These are phyloP conservation scores for Friedmanniomyces endolithicus DNA, from an alignment of 495 filamentous ascomycete genomes.

Conservation along the genomic window DNA sequence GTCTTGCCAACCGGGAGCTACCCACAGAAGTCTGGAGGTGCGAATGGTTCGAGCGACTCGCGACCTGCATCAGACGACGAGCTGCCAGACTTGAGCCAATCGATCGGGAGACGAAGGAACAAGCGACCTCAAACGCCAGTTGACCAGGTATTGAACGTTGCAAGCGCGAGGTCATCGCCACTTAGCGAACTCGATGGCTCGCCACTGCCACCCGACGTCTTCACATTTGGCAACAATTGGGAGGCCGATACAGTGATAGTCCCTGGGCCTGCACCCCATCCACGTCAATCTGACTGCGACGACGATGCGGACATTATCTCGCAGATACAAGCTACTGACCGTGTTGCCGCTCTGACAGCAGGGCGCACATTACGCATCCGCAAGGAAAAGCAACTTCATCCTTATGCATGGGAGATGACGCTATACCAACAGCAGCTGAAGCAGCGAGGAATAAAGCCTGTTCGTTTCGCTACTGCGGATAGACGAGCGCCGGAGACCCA, in stretches of 20 bases:
- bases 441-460: conserved; percentile 25
- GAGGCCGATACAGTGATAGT: neutral
- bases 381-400: conserved; percentile 31
- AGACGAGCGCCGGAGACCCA: conserved; percentile 9
- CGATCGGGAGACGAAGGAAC: neutral
- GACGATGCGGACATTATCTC: neutral
- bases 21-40: neutral
- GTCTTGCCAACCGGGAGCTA: neutral
- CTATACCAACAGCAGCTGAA: conserved; percentile 23
- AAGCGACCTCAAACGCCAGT: neutral
- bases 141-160: neutral
- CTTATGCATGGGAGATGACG: conserved; percentile 28
- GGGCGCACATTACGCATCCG: conserved; percentile 22
- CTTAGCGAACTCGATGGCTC: conserved; percentile 10
- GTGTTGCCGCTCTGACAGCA: neutral
- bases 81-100: neutral
- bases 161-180: conserved; percentile 9
- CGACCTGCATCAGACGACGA: neutral
- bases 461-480: conserved; percentile 7
- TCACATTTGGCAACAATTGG: neutral
- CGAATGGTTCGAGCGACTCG: neutral
- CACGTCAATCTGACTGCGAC: neutral
- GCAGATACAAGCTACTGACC: neutral
- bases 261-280: neutral
- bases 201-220: neutral